Conservation (phyloP, 2,329 filamentous ascomycete genomes). For the Alternaria ventricosa region DNA sequence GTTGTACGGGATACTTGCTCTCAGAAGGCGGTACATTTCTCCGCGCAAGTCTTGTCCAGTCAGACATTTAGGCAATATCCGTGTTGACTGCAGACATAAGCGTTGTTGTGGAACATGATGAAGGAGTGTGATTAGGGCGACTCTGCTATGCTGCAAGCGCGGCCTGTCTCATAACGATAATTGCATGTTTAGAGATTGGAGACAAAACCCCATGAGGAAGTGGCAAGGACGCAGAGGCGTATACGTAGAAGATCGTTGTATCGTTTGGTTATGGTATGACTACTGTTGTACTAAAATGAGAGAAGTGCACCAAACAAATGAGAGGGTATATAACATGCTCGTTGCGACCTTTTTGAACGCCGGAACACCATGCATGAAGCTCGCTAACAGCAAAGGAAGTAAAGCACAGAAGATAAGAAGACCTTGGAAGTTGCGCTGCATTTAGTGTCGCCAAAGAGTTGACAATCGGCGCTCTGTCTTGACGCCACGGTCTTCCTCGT, state of each 20-base stretch:
- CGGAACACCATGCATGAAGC: not conserved
- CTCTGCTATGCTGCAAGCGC: not conserved
- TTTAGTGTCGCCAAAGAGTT: slow-evolving; percentile 17
- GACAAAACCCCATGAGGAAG: not conserved
- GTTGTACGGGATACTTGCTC: not conserved
- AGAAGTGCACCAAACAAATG: not conserved
- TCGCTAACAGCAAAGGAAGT: not conserved
- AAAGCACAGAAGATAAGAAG: not conserved
- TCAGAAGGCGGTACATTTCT: not conserved
- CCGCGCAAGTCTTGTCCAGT: not conserved
- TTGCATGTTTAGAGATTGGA: not conserved
- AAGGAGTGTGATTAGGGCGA: not conserved
- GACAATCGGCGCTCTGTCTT: slow-evolving; percentile 23
- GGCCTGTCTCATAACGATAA: not conserved
- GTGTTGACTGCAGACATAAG: not conserved
- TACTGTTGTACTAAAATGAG: not conserved
- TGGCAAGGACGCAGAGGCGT: not conserved
- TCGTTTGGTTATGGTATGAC: not conserved
- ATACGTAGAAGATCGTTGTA: not conserved
- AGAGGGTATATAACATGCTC: slow-evolving; percentile 28
- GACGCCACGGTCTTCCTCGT: slow-evolving; percentile 9
- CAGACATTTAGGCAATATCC: not conserved
- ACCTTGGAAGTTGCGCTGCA: not conserved
- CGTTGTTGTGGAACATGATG: not conserved
- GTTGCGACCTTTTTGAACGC: slow-evolving; percentile 4